These are phyloP conservation scores for Umbelopsis sp. DNA, from an alignment of 192 early-diverging fungal genomes.

Conservation along the genomic window DNA sequence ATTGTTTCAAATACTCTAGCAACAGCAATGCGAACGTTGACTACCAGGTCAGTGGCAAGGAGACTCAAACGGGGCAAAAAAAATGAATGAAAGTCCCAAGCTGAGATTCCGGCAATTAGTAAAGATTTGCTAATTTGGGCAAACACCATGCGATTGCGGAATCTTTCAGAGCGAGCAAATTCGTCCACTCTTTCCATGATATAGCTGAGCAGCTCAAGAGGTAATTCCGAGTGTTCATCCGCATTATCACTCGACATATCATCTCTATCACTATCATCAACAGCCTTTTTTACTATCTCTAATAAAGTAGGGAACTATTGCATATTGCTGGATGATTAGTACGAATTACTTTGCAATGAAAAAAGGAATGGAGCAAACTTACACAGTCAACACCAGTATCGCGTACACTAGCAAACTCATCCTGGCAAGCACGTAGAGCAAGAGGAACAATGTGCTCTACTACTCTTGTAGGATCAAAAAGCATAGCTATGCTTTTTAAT, in stretches of 20 bases:
- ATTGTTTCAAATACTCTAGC: constrained; percentile 54
- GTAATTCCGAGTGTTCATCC: constrained; percentile 34
- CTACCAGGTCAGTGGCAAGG: constrained; percentile 63
- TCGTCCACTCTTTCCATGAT: constrained; percentile 44
- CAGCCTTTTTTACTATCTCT: constrained; percentile 41
- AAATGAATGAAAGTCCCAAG: constrained; percentile 67
- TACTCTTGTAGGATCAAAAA: constrained; percentile 62
- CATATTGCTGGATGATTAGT: constrained; percentile 8
- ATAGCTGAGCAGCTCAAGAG: constrained; percentile 35
- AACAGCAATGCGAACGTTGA: constrained; percentile 74
- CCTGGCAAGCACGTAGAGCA: constrained; percentile 58
- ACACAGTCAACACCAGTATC: constrained; percentile 53
- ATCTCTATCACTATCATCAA: constrained; percentile 38
- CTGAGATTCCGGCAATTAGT: constrained; percentile 59
- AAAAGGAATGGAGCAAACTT: constrained; percentile 37
- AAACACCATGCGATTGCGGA: constrained; percentile 63
- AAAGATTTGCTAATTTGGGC: constrained; percentile 73
- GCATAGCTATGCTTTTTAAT: constrained; percentile 60
- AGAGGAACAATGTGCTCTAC: constrained; percentile 69
- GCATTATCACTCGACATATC: constrained; percentile 37
- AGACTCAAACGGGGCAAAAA: constrained; percentile 65
- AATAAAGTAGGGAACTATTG: constrained; percentile 48
- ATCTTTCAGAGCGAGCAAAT: constrained; percentile 51
- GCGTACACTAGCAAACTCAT: constrained; percentile 55
- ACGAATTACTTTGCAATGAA: constrained; percentile 23